Evolutionary conservation across 768 basidiomycete genomes (phyloP).

Genomic region (Suillus americanus): DNA sequence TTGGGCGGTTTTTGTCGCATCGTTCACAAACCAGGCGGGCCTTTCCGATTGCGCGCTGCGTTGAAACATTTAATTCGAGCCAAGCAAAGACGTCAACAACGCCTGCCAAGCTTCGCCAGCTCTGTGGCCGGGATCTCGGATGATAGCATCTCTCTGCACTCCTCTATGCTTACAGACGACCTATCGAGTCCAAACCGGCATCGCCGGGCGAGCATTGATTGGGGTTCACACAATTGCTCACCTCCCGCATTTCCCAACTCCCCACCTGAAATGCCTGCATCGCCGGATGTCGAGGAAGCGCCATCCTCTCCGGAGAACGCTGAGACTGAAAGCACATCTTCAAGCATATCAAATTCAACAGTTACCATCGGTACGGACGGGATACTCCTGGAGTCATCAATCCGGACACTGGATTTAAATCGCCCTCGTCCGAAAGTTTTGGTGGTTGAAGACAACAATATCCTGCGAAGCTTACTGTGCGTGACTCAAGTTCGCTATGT

Average conservation of each 20-base stretch:
- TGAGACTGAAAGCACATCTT: constrained; percentile 11
- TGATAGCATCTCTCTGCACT: constrained; percentile 27
- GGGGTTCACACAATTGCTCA: constrained; percentile 19
- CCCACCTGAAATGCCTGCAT: constrained; percentile 13
- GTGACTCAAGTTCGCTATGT: constrained; percentile 28
- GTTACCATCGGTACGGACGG: constrained; percentile 61
- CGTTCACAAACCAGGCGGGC: constrained; percentile 87
- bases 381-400: constrained; percentile 66
- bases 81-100: constrained; percentile 31
- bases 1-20: constrained; percentile 89
- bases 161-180: constrained; percentile 29
- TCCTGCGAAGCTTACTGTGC: constrained; percentile 80
- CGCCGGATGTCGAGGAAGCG: constrained; percentile 31
- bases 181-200: constrained; percentile 19
- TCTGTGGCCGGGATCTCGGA: constrained; percentile 19
- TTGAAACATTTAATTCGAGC: constrained; percentile 48
- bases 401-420: constrained; percentile 48
- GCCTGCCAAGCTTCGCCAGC: constrained; percentile 18
- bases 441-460: constrained; percentile 88
- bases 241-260: constrained; percentile 9
- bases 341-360: constrained; percentile 36
- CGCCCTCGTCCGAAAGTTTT: constrained; percentile 60
- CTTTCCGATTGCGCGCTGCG: constrained; percentile 64
- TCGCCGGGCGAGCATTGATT: constrained; percentile 35
- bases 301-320: constrained; percentile 16